phyloP scores from a whole-genome alignment of 106 monocot species.

The Iris macrosiphon region DNA sequence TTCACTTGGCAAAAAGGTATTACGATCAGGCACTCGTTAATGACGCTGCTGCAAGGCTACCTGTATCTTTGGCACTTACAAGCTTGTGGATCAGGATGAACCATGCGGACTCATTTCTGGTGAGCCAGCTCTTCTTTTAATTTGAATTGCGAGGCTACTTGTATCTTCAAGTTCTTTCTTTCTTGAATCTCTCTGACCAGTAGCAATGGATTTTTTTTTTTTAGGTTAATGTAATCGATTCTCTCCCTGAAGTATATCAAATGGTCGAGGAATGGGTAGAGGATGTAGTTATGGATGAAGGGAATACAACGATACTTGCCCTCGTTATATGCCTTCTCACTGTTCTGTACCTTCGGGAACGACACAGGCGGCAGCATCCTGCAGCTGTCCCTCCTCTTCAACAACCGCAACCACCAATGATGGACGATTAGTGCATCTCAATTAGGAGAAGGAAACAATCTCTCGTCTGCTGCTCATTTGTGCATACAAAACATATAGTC shows the following conservation, averaged over 20 bases:
- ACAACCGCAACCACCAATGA: no score
- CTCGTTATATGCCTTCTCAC: constrained; percentile 65
- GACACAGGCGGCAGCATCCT: constrained; percentile 61
- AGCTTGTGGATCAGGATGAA: constrained; percentile 93
- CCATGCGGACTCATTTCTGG: constrained; percentile 60
- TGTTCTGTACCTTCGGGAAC: constrained; percentile 63
- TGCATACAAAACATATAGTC: no score
- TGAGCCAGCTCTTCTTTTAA: constrained; percentile 18
- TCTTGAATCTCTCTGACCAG: no score
- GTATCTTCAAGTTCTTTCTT: no score
- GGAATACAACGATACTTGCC: constrained; percentile 61
- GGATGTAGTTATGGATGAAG: constrained; percentile 61
- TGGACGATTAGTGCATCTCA: no score
- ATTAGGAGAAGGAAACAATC: no score
- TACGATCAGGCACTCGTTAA: constrained; percentile 84
- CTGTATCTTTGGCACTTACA: constrained; percentile 70
- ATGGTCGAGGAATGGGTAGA: constrained; percentile 64
- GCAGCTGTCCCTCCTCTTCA: constrained; percentile 26
- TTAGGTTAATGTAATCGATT: constrained; percentile 64
- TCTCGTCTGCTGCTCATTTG: no score
- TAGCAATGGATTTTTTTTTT: constrained; percentile 6
- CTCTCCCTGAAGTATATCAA: constrained; percentile 47
- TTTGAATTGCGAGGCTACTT: no score
- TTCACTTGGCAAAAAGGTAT: constrained; percentile 89
- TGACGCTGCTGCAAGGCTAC: constrained; percentile 74